Evolutionary conservation across 345 rosid genomes (phyloP), one percentile per base, ranked within the genome.

Genomic region (Boechera retrofracta): DNA sequence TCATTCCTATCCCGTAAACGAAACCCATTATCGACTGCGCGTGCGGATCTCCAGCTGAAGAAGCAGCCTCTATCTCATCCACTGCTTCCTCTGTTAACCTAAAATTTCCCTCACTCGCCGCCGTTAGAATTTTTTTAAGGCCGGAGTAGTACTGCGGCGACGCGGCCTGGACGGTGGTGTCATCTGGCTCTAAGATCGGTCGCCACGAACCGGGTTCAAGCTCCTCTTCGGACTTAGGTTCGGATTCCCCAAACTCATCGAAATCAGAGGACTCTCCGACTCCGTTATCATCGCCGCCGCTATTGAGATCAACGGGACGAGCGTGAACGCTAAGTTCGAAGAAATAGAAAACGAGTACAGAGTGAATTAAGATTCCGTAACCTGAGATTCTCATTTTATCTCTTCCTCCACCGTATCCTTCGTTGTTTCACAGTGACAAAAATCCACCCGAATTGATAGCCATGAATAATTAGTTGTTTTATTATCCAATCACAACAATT

Each of bases 171-270:
- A 65, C 67, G 10, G 68, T 31, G 3, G 84, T 60, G 51, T 78
- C 72, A 21, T 85, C 89, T n/a, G 98, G 91, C 82, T 93, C 99
- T 63, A 95, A 88, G 70, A 93, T 82, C 36, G 91, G 88, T 62
- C 94, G 90, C 98, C 98, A 94, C 1, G 98, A 91, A 8, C 98
- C 98, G 12, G 94, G 97, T 68, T 92, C 98, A 39, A 95, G 93
- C 77, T 86, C 89, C 44, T 90, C 89, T 29, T 89, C 97, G 2
- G 96, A 70, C 72, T 85, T 89, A 8, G 87, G 75, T 28, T 84
- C 91, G 33, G 89, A 68, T 71, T 92, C 96, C 13, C 90, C 91
- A 72, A 90, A 90, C 36, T 92, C 94, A 57, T 92, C 96, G 89
- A 91, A 90, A 42, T 92, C 52, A 67, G 86, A 49, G 71, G 83